These are phyloP conservation scores for Xylariaceae sp. DNA, from an alignment of 2,329 filamentous ascomycete genomes.

Conservation along the genomic window DNA sequence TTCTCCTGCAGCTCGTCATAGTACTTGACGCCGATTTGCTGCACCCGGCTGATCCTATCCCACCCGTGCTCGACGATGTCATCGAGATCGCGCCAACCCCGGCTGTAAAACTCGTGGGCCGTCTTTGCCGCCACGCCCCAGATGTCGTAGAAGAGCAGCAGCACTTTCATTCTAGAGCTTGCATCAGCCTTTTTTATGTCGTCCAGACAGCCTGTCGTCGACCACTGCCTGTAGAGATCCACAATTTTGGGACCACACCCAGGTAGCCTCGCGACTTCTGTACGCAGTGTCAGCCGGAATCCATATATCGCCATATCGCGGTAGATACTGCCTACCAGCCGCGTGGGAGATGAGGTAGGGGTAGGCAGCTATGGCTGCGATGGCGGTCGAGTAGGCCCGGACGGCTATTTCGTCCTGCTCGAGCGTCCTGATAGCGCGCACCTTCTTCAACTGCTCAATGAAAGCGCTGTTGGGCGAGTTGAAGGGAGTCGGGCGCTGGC, in stretches of 20 bases:
- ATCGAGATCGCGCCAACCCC: constrained; percentile 75
- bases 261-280: constrained; percentile 54
- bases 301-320: constrained; percentile 20
- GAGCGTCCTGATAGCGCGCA: constrained; percentile 63
- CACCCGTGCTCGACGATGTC: constrained; percentile 82
- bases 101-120: constrained; percentile 72
- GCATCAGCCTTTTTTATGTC: constrained; percentile 57
- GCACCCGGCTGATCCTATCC: constrained; percentile 64
- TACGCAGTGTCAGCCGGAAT: constrained; percentile 4
- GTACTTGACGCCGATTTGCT: constrained; percentile 91
- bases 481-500: constrained; percentile 66
- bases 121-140: constrained; percentile 87
- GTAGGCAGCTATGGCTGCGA: constrained; percentile 77
- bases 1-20: constrained; percentile 74
- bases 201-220: constrained; percentile 46
- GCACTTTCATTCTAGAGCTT: constrained; percentile 55
- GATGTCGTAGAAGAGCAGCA: constrained; percentile 72
- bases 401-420: constrained; percentile 71
- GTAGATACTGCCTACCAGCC: constrained; percentile 34
- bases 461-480: constrained; percentile 68
- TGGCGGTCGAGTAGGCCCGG: constrained; percentile 79
- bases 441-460: constrained; percentile 64
- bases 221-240: constrained; percentile 70
- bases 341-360: constrained; percentile 42
- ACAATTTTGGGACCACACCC: constrained; percentile 78